A percentile compares a stretch with the other conserved stretches of the same genome.
Conservation (phyloP, 495 filamentous ascomycete genomes). For the Glonium stellatum region DNA sequence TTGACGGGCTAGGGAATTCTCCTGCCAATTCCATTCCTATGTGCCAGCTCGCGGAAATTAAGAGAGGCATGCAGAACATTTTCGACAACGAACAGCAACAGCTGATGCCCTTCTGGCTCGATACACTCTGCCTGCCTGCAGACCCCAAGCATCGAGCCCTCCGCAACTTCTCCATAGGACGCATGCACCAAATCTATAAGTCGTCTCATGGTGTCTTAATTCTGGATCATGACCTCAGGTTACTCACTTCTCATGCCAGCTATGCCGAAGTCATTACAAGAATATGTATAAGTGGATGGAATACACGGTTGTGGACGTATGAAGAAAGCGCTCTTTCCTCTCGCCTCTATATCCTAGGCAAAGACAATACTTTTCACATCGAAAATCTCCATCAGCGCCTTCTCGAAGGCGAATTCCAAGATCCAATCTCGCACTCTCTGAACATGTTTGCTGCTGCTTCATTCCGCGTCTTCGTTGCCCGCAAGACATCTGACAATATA, state of each 20-base stretch:
- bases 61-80: neutral
- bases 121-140: constrained; percentile 3
- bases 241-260: neutral
- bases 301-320: constrained; percentile 7
- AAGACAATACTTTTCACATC: neutral
- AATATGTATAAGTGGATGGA: constrained; percentile 4
- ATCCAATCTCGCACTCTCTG: neutral
- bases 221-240: constrained; percentile 1
- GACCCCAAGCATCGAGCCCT: neutral
- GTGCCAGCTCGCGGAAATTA: neutral
- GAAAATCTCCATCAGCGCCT: neutral
- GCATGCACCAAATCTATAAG: constrained; percentile 10
- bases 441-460: neutral
- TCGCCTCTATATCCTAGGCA: constrained; percentile 4
- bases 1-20: neutral
- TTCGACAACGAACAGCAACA: neutral
- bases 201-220: constrained; percentile 1
- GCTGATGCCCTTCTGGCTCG: neutral
- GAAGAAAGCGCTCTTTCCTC: constrained; percentile 5
- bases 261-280: constrained; percentile 1
- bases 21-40: neutral
- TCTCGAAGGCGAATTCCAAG: neutral
- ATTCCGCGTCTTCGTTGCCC: neutral
- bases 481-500: neutral
- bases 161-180: constrained; percentile 6